Base-by-base conservation (phyloP, 345 rosid genomes). In the Laguncularia racemosa region DNA sequence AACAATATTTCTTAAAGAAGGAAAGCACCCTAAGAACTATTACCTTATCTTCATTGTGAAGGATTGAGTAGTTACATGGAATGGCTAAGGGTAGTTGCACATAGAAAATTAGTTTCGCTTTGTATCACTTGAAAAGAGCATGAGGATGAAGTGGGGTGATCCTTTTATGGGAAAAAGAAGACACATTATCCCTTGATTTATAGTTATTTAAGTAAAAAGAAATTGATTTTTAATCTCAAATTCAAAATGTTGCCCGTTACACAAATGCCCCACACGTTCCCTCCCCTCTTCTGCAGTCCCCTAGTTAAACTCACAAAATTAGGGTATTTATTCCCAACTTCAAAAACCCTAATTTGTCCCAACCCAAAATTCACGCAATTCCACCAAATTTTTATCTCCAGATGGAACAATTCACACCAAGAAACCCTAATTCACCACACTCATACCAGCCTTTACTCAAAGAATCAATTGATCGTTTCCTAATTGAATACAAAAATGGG, bases 401-500 rank as follows among this genome's bases (percentile, higher is more conserved):
- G 59, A 80, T 80, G 82, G 63, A 61, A 62, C 60, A 57, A 60
- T 40, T 55, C 55, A 52, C 57, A 16, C 66, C 65, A 19, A 64
- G 21, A 13, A 16, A 4, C 33, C 58, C 52, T 28, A 65, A 23
- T 16, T 58, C 69, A 20, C 9, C n/a, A 51, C 48, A 20, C 68
- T 19, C 47, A 12, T 62, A 19, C 33, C 79, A 74, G 15, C 73
- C 74, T 43, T 75, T 86, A 63, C 68, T 89, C 23, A 65, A 67
- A 20, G 97, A 89, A 57, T 89, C 97, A 1, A 53, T 80, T 51
- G 73, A 83, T 61, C 82, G 81, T 43, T 77, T 87, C 59, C 44
- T 85, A 21, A 40, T 55, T 20, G 83, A 84, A 20, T 68, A 73
- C 71, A 63, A 71, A 0, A 55, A 49, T 45, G 90, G 90, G 23